Conservation (phyloP, 208 protist genomes). For the Crithidia brevicula region DNA sequence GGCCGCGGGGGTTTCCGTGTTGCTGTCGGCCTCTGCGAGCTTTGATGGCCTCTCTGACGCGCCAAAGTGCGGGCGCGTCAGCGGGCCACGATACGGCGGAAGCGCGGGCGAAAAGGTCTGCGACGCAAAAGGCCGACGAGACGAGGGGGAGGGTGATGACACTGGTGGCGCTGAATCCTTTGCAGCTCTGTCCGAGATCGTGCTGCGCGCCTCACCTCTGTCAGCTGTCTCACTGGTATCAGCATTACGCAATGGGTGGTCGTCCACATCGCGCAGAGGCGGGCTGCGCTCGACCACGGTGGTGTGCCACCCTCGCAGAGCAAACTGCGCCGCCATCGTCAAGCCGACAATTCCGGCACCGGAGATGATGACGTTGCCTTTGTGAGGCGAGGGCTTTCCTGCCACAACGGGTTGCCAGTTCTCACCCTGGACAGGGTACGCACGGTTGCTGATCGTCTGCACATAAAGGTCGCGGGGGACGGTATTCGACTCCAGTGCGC, state of each 20-base stretch:
- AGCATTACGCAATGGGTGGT: slow-evolving; percentile 14
- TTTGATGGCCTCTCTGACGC: neutral
- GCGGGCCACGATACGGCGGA: slow-evolving; percentile 19
- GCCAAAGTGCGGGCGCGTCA: slow-evolving; percentile 32
- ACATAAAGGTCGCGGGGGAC: slow-evolving; percentile 73
- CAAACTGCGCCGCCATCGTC: slow-evolving; percentile 65
- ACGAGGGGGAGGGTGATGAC: neutral
- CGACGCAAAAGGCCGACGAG: neutral
- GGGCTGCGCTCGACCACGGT: slow-evolving; percentile 77
- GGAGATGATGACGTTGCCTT: slow-evolving; percentile 85
- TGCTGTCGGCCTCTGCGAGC: slow-evolving; percentile 2
- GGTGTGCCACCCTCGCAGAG: slow-evolving; percentile 86
- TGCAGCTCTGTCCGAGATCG: neutral
- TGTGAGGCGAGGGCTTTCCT: slow-evolving; percentile 69
- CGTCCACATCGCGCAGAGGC: slow-evolving; percentile 24
- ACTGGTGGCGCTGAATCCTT: neutral
- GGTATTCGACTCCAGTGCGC: slow-evolving; percentile 56
- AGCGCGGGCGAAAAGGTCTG: neutral
- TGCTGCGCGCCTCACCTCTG: no score
- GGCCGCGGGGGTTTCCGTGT: no score
- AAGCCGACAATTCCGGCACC: slow-evolving; percentile 89
- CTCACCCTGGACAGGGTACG: slow-evolving; percentile 78
- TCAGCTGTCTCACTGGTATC: neutral
- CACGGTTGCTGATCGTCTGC: slow-evolving; percentile 88
- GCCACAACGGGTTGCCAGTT: slow-evolving; percentile 85